Percentiles rank a stretch among this genome's conserved stretches.
Evolutionary conservation across 371 early-diverging fungal species (phyloP).

Genomic region (Mortierella sp.): DNA sequence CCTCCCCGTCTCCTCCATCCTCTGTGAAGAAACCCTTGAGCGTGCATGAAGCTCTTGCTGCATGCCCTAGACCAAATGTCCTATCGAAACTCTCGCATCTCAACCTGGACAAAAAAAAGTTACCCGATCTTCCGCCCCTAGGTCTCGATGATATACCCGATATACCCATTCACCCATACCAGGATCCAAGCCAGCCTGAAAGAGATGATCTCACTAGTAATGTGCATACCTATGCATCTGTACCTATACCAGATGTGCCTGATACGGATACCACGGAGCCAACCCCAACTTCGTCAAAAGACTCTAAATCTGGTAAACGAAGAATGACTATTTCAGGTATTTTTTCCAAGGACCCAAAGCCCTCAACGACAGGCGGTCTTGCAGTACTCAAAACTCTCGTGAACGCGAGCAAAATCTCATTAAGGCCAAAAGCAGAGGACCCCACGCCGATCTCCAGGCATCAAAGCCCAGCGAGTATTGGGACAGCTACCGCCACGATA

Average conservation of each 20-base stretch:
- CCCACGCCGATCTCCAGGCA: background rate
- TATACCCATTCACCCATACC: conserved; percentile 8
- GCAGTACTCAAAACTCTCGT: conserved; percentile 30
- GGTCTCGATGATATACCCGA: conserved; percentile 23
- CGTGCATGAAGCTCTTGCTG: conserved; percentile 19
- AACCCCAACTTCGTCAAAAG: background rate
- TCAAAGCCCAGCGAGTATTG: conserved; percentile 1
- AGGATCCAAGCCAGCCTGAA: background rate
- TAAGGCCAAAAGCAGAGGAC: conserved; percentile 13
- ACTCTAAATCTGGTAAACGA: conserved; percentile 3
- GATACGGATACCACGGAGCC: background rate
- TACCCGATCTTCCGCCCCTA: conserved; percentile 17
- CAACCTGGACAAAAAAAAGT: conserved; percentile 23
- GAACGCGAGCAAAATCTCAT: conserved; percentile 14
- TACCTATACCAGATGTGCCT: background rate
- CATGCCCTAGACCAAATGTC: conserved; percentile 10
- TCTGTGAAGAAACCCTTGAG: conserved; percentile 16
- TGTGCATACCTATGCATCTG: background rate
- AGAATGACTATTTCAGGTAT: conserved; percentile 30
- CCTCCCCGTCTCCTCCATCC: conserved; percentile 11
- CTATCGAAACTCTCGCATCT: conserved; percentile 14
- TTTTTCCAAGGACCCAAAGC: conserved; percentile 39
- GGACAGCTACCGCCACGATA: background rate
- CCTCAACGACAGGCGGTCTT: background rate
- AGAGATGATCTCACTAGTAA: background rate